Conservation (phyloP, 2,329 filamentous ascomycete genomes). For the Laburnicola sp. region DNA sequence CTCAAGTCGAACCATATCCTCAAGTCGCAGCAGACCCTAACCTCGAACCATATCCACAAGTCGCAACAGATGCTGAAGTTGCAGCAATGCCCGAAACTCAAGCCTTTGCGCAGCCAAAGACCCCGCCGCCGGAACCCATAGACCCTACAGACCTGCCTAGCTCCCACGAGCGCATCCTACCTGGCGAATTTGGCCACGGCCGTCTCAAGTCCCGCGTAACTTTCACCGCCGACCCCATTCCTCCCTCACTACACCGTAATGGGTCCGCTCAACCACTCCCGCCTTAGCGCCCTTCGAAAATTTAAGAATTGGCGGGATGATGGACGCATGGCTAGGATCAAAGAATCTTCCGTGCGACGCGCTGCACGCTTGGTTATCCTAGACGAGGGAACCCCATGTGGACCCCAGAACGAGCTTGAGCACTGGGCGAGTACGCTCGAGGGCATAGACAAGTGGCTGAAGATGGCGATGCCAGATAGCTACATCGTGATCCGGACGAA, state of each 20-base stretch:
- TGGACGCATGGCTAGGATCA: not conserved
- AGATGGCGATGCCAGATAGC: not conserved
- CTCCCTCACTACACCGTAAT: not conserved
- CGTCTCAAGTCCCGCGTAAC: constrained; percentile 1
- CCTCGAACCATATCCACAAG: too few relatives aligned
- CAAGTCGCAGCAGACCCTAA: too few relatives aligned
- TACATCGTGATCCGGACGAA: not conserved
- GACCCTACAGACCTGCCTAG: not conserved
- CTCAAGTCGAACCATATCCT: too few relatives aligned
- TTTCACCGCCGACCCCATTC: not conserved
- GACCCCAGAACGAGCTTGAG: not conserved
- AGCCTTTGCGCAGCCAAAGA: not conserved
- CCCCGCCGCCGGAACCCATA: too few relatives aligned
- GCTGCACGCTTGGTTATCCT: constrained; percentile 1
- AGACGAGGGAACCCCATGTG: constrained; percentile 3
- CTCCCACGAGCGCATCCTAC: not conserved
- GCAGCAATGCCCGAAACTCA: too few relatives aligned
- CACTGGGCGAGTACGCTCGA: constrained; percentile 4
- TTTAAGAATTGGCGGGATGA: not conserved
- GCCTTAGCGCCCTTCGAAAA: constrained; percentile 3
- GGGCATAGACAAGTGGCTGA: not conserved
- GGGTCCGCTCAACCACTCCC: not conserved
- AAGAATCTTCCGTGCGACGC: not conserved
- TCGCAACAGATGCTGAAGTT: too few relatives aligned
- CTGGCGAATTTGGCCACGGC: not conserved